Base-by-base conservation (phyloP, 1,284 basidiomycete genomes). In the Irpex lacteus region DNA sequence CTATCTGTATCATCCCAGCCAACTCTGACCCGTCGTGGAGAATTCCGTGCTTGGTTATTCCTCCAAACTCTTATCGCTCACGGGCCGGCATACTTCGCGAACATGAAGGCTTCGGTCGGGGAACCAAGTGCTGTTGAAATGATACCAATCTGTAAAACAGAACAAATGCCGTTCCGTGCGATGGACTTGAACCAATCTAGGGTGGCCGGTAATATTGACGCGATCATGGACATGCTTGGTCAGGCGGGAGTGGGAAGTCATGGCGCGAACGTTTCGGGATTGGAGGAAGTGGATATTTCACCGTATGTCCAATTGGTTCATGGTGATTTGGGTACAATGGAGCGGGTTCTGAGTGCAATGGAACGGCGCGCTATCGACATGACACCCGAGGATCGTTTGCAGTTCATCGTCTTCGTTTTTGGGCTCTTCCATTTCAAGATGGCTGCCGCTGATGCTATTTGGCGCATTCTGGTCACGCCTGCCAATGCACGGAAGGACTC, bases 391-490 rank as follows among this genome's bases (percentile, higher is more conserved):
- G 36, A 5, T 70, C 66, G 63, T 13, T 63, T 75, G 3, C 74
- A 76, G 57, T 70, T 63, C 44, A 63, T 78, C 1, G 68, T 78
- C 7, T 75, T 72, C 60, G 65, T 78, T 0, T 58, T 72, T 7
- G 78, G 78, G 0, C 66, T 78, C 1, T 80, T 80, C 57, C 78
- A 81, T 52, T 63, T 76, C 37, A 75, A 77, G 65, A 80, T 80
- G 79, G 77, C 77, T 0, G 72, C 70, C 13, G 73, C 72, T 0
- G 75, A 80, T 65, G 72, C 77, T 0, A 62, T 80, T 1, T 80
- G 75, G 74, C 59, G 72, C 1, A 66, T 73, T 0, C 73, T 71
- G 6, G 70, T 78, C 13, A 44, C 60, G 1, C 69, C 66, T 0
- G 66, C 66, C 13, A 47, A 13, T 0, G 62, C 68, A 0, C 62